These are phyloP conservation scores for Suillus brevipes DNA, from an alignment of 768 basidiomycete genomes.

Conservation along the genomic window DNA sequence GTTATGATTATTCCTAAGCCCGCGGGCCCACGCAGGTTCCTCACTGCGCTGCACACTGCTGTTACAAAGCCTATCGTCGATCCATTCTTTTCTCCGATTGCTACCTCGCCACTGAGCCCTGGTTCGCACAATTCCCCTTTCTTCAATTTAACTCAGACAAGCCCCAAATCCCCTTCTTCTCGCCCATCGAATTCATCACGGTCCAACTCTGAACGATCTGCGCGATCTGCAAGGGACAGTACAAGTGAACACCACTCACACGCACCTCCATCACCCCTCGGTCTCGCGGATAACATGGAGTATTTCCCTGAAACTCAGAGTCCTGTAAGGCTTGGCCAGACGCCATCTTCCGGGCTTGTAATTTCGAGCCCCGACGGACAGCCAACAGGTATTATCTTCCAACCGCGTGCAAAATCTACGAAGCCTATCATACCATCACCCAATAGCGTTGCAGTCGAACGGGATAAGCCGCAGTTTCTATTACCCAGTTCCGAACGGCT, in stretches of 20 bases:
- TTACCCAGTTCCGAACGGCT: slow-evolving; percentile 28
- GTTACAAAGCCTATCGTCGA: slow-evolving; percentile 85
- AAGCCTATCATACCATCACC: slow-evolving; percentile 31
- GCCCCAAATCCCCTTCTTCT: slow-evolving; percentile 45
- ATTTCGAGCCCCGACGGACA: slow-evolving; percentile 93
- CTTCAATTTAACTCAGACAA: slow-evolving; percentile 33
- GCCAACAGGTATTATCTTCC: slow-evolving; percentile 95
- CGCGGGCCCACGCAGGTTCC: slow-evolving; percentile 88
- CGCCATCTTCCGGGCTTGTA: slow-evolving; percentile 82
- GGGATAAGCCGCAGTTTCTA: slow-evolving; percentile 43
- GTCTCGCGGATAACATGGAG: slow-evolving; percentile 71
- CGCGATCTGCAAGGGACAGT: slow-evolving; percentile 53
- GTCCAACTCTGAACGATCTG: slow-evolving; percentile 61
- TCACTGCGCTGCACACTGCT: slow-evolving; percentile 91
- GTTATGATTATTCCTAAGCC: slow-evolving; percentile 98
- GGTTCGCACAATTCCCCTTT: slow-evolving; percentile 51
- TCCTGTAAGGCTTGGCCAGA: slow-evolving; percentile 68
- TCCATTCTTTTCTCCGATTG: slow-evolving; percentile 91
- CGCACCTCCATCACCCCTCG: slow-evolving; percentile 68
- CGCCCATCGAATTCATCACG: slow-evolving; percentile 49
- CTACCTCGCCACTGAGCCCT: slow-evolving; percentile 86
- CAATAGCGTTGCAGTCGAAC: slow-evolving; percentile 37
- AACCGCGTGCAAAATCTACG: slow-evolving; percentile 58
- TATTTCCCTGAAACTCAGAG: slow-evolving; percentile 54
- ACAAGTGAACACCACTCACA: slow-evolving; percentile 37